A percentile compares a stretch with the other conserved stretches of the same genome.
These are phyloP conservation scores for Globisporangium yorkense DNA, from an alignment of 352 stramenopile species.

Conservation along the genomic window DNA sequence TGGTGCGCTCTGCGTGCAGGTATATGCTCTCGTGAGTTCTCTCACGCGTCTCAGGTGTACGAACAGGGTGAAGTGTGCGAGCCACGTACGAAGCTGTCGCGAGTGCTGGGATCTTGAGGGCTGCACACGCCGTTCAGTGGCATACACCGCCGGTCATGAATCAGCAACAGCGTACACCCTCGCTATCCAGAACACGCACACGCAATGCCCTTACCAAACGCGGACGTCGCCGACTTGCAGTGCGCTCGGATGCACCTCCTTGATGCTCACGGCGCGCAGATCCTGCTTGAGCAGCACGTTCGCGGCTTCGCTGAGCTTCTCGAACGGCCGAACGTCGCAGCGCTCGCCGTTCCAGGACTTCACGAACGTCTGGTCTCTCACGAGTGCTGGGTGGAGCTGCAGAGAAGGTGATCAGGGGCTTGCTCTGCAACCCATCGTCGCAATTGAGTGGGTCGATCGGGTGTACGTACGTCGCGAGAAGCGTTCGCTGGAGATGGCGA, in stretches of 20 bases:
- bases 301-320: slow-evolving; percentile 27
- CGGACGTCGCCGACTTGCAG: slow-evolving; percentile 9
- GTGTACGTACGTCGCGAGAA: slow-evolving; percentile 17
- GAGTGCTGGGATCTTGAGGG: slow-evolving; percentile 1
- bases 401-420: background rate
- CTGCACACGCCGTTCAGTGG: background rate
- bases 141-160: background rate
- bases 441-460: no score
- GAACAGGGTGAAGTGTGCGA: background rate
- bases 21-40: background rate
- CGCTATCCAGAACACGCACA: no score
- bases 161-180: background rate
- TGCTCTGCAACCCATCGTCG: background rate
- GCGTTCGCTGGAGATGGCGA: slow-evolving; percentile 36
- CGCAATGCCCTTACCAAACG: slow-evolving; percentile 3
- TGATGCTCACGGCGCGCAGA: slow-evolving; percentile 21
- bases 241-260: slow-evolving; percentile 16
- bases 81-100: slow-evolving; percentile 9
- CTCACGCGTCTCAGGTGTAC: background rate
- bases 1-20: slow-evolving; percentile 22
- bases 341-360: slow-evolving; percentile 57
- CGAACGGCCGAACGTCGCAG: slow-evolving; percentile 44
- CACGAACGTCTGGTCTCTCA: slow-evolving; percentile 33
- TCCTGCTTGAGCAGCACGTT: slow-evolving; percentile 32
- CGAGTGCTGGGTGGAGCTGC: slow-evolving; percentile 25